Base-by-base conservation (phyloP, 768 basidiomycete species). In the Pleurotus citrinopileatus region DNA sequence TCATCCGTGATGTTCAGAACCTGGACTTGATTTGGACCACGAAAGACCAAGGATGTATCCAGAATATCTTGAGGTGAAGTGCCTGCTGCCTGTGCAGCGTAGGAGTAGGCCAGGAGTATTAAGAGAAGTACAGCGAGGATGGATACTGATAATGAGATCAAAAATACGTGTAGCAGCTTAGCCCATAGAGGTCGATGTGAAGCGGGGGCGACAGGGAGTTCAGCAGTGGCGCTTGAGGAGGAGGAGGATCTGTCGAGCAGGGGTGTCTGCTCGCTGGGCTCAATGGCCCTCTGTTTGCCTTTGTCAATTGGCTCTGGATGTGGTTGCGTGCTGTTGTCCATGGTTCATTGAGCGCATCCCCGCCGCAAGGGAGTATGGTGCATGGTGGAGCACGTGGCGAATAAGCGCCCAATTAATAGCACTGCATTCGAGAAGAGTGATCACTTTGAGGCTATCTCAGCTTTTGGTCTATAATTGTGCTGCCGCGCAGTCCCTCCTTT, bases 101-200 rank as follows among this genome's bases (percentile, higher is more conserved):
- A 91, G 2, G 83, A 83, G 73, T 81, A 87, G 4, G 81, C 84
- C 7, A 89, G 69, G 15, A 87, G 60, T 3, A 70, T 74, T 8
- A 83, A 42, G 2, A 76, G 46, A 12, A 78, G 60, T 34, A 82
- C 71, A 3, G 73, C 26, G 17, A 80, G 22, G 37, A 84, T 61
- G 58, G 78, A 82, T 42, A 83, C 28, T 25, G 69, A 70, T 4
- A 89, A 68, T 0, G 87, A 79, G 28, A 70, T 62, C n/a, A 84
- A 62, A 65, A 90, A 90, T 54, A 89, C 77, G 42, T 63, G 63
- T 1, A 68, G 64, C 7, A 82, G 69, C 48, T 67, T 70, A 22
- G 70, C 65, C 40, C 71, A 63, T 17, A 80, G 65, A 22, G 61
- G 65, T 43, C 69, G 66, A 51, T 61, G 63, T 43, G 65, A 65